Conservation (phyloP, 768 basidiomycete genomes). For the Phallus indusiatus region DNA sequence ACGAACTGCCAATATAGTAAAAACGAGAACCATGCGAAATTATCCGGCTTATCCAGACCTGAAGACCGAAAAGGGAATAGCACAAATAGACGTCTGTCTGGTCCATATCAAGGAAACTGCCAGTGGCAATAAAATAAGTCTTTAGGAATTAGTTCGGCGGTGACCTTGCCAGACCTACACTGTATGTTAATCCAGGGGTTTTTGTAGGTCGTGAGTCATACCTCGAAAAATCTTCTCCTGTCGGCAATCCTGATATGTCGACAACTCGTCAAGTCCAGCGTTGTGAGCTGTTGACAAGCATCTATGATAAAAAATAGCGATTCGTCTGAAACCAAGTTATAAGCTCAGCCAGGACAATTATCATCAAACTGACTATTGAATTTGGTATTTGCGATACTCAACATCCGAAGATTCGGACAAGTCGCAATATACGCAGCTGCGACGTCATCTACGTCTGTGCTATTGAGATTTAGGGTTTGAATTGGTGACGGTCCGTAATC, state of each 20-base stretch:
- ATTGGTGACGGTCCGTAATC: constrained; percentile 26
- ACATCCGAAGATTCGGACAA: constrained; percentile 36
- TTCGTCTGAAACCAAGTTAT: background rate
- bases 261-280: constrained; percentile 59
- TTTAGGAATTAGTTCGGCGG: background rate
- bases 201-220: constrained; percentile 11
- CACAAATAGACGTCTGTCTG: no score
- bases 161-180: background rate
- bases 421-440: constrained; percentile 42
- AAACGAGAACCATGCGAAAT: no score
- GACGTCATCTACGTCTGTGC: constrained; percentile 52
- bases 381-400: constrained; percentile 50
- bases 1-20: no score
- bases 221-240: constrained; percentile 61
- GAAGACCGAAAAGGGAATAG: no score
- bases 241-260: constrained; percentile 50
- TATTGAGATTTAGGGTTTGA: constrained; percentile 44
- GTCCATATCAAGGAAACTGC: no score
- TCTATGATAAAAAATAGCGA: constrained; percentile 45
- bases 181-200: background rate
- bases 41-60: no score
- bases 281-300: constrained; percentile 40
- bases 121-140: background rate
- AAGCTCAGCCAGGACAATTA: background rate
- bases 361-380: constrained; percentile 39